phyloP scores from a whole-genome alignment of 2,329 filamentous ascomycete species.

The Monosporascus sp. region DNA sequence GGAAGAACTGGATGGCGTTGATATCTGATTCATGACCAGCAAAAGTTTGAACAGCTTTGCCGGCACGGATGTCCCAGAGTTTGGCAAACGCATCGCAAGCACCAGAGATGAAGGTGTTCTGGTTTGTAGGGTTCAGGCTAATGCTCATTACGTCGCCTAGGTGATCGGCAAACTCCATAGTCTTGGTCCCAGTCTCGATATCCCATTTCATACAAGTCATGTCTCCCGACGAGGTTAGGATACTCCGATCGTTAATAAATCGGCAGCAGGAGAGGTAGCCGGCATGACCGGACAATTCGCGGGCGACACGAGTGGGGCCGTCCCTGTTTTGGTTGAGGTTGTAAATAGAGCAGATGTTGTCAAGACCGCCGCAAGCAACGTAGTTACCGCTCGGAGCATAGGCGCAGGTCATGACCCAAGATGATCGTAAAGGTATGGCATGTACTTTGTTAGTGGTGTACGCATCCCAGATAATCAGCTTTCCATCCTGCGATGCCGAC shows the following conservation, averaged over 20 bases:
- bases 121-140: constrained; percentile 98
- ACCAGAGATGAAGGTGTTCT: constrained; percentile 99
- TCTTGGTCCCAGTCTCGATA: constrained; percentile 94
- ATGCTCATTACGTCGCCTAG: constrained; percentile 99
- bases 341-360: constrained; percentile 99
- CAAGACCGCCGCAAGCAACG: constrained; percentile 94
- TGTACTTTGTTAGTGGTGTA: constrained; percentile 99
- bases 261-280: constrained; percentile 97
- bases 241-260: constrained; percentile 97
- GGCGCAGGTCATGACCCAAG: constrained; percentile 99
- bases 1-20: constrained; percentile 99
- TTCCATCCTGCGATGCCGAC: constrained; percentile 96
- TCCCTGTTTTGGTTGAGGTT: constrained; percentile 92
- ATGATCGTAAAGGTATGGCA: constrained; percentile 92
- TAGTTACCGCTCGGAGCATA: constrained; percentile 98
- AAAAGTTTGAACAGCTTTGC: constrained; percentile 98
- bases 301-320: constrained; percentile 92
- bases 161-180: constrained; percentile 97
- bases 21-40: constrained; percentile 98
- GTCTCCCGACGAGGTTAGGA: constrained; percentile 95
- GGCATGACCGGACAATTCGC: constrained; percentile 93
- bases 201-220: constrained; percentile 99
- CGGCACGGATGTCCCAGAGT: constrained; percentile 96
- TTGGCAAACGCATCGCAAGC: constrained; percentile 98
- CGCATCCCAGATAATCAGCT: constrained; percentile 99